Evolutionary conservation across 345 rosid species (phyloP).

Genomic region (Populus tremula): DNA sequence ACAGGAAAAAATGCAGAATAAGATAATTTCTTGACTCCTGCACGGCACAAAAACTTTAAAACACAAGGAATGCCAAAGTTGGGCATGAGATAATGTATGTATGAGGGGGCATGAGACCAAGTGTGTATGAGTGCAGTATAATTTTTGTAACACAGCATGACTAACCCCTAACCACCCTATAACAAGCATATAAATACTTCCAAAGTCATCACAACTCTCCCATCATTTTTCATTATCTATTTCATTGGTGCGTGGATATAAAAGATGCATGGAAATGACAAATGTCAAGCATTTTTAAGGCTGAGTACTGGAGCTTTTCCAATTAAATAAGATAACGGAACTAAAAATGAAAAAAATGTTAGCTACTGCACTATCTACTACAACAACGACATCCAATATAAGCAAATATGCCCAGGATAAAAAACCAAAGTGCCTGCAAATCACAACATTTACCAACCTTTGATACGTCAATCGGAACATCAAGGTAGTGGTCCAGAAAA

Average conservation of each 20-base stretch:
- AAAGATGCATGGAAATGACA: not conserved
- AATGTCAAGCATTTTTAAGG: not conserved
- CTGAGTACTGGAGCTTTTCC: not conserved
- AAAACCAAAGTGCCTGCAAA: slow-evolving; percentile 7
- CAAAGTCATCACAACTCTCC: not conserved
- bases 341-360: not conserved
- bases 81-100: not conserved
- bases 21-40: not conserved
- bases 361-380: not conserved
- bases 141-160: not conserved
- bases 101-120: too few species aligned
- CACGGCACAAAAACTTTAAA: not conserved
- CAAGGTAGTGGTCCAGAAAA: slow-evolving; percentile 97
- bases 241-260: not conserved
- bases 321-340: too few species aligned
- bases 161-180: not conserved
- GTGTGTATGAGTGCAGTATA: not conserved
- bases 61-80: not conserved
- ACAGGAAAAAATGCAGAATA: not conserved
- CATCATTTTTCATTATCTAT: not conserved
- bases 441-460: slow-evolving; percentile 51
- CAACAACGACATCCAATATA: not conserved
- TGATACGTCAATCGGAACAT: slow-evolving; percentile 89
- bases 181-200: not conserved
- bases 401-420: not conserved